Conservation (phyloP, 73 alveolate genomes). For the Paramecium tetraurelia region DNA sequence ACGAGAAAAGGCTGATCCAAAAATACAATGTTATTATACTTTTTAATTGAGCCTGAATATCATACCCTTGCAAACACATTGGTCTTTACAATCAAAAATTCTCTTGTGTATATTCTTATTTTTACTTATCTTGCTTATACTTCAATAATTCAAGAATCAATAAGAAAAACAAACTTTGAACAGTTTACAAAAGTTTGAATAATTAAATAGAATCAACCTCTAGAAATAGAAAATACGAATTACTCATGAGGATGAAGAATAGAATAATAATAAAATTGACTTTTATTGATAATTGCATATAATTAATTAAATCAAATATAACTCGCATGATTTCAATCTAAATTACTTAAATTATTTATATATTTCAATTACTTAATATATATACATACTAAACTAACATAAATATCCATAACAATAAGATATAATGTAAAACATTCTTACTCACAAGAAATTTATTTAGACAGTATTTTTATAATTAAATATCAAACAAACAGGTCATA, state of each 20-base stretch:
- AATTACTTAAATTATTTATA: not conserved
- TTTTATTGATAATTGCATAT: not conserved
- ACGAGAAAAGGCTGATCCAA: not conserved
- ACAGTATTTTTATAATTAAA: too few species aligned
- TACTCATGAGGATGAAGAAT: conserved; percentile 40
- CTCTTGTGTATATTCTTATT: not conserved
- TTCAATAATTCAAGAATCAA: not conserved
- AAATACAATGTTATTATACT: conserved; percentile 33
- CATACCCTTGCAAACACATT: not conserved
- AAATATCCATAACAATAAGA: too few species aligned
- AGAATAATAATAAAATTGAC: not conserved
- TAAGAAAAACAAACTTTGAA: not conserved
- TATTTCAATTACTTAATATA: too few species aligned
- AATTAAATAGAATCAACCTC: conserved; percentile 1
- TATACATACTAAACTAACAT: too few species aligned
- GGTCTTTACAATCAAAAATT: not conserved
- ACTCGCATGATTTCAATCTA: not conserved
- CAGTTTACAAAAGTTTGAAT: not conserved
- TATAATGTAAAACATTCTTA: too few species aligned
- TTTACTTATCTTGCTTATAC: not conserved
- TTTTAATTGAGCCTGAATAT: not conserved
- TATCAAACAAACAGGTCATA: too few species aligned
- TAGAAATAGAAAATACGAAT: not conserved
- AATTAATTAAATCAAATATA: not conserved
- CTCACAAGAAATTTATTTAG: too few species aligned